Conservation (phyloP, 1,139 yeast genomes). For the Wickerhamomyces sp. region DNA sequence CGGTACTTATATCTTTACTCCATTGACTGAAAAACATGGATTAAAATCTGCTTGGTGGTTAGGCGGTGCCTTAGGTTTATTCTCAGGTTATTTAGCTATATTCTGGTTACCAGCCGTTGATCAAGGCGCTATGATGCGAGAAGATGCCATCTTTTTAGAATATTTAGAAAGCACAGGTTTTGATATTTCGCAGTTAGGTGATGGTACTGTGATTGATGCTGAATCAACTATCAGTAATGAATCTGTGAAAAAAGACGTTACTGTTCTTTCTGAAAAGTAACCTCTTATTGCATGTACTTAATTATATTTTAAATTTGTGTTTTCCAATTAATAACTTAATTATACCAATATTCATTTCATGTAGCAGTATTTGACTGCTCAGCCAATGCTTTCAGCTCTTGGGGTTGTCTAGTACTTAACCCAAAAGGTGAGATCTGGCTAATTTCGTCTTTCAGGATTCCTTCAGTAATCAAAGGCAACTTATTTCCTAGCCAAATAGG, state of each 20-base stretch:
- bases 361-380: no score
- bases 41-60: slow-evolving; percentile 78
- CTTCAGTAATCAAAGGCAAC: slow-evolving; percentile 2
- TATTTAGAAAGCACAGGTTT: slow-evolving; percentile 59
- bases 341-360: not conserved
- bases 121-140: slow-evolving; percentile 76
- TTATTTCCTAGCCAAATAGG: not conserved
- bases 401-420: no score
- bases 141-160: slow-evolving; percentile 65
- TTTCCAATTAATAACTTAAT: no score
- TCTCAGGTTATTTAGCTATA: slow-evolving; percentile 65
- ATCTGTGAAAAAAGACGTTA: not conserved
- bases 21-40: slow-evolving; percentile 52
- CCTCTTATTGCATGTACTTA: not conserved
- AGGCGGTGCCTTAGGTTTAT: slow-evolving; percentile 69
- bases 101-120: slow-evolving; percentile 77
- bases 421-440: no score
- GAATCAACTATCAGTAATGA: slow-evolving; percentile 4
- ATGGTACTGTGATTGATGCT: slow-evolving; percentile 4
- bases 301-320: not conserved
- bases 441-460: not conserved
- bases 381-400: no score
- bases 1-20: slow-evolving; percentile 86
- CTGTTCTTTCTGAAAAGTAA: not conserved
- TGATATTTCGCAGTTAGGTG: slow-evolving; percentile 40